phyloP scores from a whole-genome alignment of 768 basidiomycete genomes.

The Tremella yokohamensis region DNA sequence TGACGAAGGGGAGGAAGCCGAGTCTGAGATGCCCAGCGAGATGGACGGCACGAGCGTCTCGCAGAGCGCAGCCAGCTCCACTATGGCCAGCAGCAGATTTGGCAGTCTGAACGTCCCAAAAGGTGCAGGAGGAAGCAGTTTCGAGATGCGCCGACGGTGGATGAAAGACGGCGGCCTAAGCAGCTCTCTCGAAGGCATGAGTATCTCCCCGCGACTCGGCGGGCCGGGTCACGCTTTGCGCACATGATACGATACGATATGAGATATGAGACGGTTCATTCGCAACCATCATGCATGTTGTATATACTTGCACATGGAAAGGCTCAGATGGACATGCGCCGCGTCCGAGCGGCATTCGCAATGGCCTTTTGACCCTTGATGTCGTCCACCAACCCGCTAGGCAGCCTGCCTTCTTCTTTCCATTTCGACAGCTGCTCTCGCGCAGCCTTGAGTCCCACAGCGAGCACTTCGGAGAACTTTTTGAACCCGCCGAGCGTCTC shows the following conservation, averaged over 20 bases:
- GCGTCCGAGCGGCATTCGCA: conserved; percentile 20
- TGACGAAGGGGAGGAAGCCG: conserved; percentile 10
- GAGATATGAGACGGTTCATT: not conserved
- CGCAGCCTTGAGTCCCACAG: conserved; percentile 73
- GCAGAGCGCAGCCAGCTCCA: not conserved
- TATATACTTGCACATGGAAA: not conserved
- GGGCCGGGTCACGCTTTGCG: not conserved
- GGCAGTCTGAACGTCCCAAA: conserved; percentile 2
- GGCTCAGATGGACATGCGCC: conserved; percentile 32
- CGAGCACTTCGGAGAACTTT: conserved; percentile 82
- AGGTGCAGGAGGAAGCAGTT: conserved; percentile 17
- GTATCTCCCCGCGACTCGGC: conserved; percentile 32
- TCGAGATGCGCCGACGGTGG: conserved; percentile 20
- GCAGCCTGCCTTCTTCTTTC: conserved; percentile 79
- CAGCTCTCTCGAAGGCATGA: conserved; percentile 45
- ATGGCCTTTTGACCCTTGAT: conserved; percentile 54
- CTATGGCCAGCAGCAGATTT: conserved; percentile 1
- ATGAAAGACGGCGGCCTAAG: conserved; percentile 30
- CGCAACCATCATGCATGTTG: conserved; percentile 4
- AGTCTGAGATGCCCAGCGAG: conserved; percentile 13
- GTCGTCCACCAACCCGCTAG: conserved; percentile 61
- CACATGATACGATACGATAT: not conserved
- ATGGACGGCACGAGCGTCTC: not conserved
- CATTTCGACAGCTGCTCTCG: conserved; percentile 68
- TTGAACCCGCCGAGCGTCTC: conserved; percentile 79